Base-by-base conservation (phyloP, 345 rosid species). In the Camelina neglecta region DNA sequence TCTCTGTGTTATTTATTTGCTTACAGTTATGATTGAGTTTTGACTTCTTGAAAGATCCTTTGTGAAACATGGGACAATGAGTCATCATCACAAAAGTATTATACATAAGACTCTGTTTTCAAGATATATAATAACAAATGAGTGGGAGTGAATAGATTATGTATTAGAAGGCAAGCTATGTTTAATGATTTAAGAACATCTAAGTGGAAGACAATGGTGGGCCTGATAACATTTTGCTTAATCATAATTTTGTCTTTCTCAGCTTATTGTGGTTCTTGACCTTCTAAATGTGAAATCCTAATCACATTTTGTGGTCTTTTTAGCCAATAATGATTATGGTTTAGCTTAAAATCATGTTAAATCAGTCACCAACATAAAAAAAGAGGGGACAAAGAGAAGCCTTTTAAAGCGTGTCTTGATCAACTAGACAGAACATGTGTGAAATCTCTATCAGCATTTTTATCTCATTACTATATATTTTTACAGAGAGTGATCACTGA, bases 151-250 rank as follows among this genome's bases (percentile, higher is more conserved):
- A 0, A 60, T 35, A 60, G 65, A 33, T 8, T 48, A 29, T 71
- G 60, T 35, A 71, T 60, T 59, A 35, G 5, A 61, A 48, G 16
- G 48, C 60, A 48, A 76, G 42, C 35, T 42, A 69, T 54, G 60
- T 49, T n/a, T 49, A 26, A 49, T 67, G 67, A 67, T 75, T 35
- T 18, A 44, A 31, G 58, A 8, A 61, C 50, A 51, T 15, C 0
- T 23, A 3, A 69, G 15, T 69, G 48, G 56, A 50, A 68, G 74
- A 75, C 55, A 68, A 41, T 31, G 64, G 50, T 44, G 65, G 64
- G 49, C 49, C 75, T 74, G 36, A 24, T 24, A 48, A 60, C 47
- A 18, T 49, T 49, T 56, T 26, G 60, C 44, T 13, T 65, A 35
- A 36, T 53, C 21, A 73, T 51, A 73, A 1, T 11, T 63, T 24